phyloP scores from a whole-genome alignment of 1,139 yeast species.

The Kluyveromyces marxianus region DNA sequence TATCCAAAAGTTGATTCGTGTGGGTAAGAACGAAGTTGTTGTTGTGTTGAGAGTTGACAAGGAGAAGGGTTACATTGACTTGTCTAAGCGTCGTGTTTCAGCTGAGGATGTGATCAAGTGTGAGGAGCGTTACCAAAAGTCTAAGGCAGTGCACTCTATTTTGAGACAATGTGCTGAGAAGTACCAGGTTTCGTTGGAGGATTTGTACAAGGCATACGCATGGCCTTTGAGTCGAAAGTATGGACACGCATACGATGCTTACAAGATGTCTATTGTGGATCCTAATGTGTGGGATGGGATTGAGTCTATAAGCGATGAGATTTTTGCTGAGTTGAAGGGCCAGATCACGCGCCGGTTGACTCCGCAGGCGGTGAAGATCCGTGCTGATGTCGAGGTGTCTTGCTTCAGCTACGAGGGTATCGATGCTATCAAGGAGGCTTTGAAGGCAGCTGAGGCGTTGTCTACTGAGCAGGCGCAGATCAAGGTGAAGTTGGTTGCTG shows the following conservation, averaged over 20 bases:
- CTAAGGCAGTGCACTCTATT: slow-evolving; percentile 95
- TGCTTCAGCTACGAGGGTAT: slow-evolving; percentile 97
- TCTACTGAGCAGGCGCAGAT: slow-evolving; percentile 80
- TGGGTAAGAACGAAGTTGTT: slow-evolving; percentile 97
- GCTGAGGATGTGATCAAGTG: slow-evolving; percentile 96
- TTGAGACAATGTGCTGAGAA: slow-evolving; percentile 98
- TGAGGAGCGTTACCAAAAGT: slow-evolving; percentile 95
- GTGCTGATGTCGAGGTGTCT: slow-evolving; percentile 96
- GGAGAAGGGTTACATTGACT: slow-evolving; percentile 96
- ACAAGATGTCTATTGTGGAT: slow-evolving; percentile 91
- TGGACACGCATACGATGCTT: slow-evolving; percentile 97
- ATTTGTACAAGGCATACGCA: slow-evolving; percentile 78
- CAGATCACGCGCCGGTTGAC: slow-evolving; percentile 92
- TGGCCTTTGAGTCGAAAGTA: slow-evolving; percentile 96
- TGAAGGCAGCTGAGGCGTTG: slow-evolving; percentile 76
- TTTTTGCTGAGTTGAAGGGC: slow-evolving; percentile 71
- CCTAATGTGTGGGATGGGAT: slow-evolving; percentile 79
- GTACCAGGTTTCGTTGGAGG: slow-evolving; percentile 80
- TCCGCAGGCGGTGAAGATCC: slow-evolving; percentile 94
- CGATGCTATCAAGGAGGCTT: slow-evolving; percentile 88
- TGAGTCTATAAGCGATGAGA: slow-evolving; percentile 54
- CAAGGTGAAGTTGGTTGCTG: slow-evolving; percentile 93
- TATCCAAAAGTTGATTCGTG: slow-evolving; percentile 93
- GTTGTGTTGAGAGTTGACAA: slow-evolving; percentile 98
- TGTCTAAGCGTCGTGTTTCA: slow-evolving; percentile 96